Base-by-base conservation (phyloP, 441 rosid species). In the Adansonia grandidieri region DNA sequence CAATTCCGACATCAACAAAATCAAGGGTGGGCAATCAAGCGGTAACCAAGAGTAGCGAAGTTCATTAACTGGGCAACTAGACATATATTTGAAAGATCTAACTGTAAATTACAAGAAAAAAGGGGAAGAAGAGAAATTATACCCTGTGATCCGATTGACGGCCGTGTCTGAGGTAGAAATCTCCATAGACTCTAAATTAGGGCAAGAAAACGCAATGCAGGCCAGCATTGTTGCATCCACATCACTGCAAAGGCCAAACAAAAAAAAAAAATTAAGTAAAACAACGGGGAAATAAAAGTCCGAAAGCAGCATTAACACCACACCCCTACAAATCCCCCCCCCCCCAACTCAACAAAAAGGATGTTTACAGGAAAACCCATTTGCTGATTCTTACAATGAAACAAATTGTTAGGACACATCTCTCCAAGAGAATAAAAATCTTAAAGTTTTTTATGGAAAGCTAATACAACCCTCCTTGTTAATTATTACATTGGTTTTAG, bases 121-220 rank as follows among this genome's bases (percentile, higher is more conserved):
- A 42, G 8, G 6, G 2, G 9, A 13, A 11, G 54, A 68, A n/a
- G 32, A 58, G 50, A 75, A 70, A 56, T 6, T n/a, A 79, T 93
- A 96, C 99, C 99, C 98, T 70, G 95, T 80, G 45, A 96, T 94
- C 73, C 98, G 79, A 84, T 92, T 96, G 70, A 87, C 88, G 11
- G 93, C 90, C 70, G 82, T 51, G 17, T 78, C 89, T 2, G 88
- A 85, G 37, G 77, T 85, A 51, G 87, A 81, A 70, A 92, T 89
- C 90, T 94, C 98, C 94, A 96, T 78, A 19, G 68, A 84, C 90
- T 93, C 97, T 85, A 96, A 84, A 76, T 85, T 81, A 37, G 98
- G 95, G 79, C 98, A 94, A 45, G 97, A 94, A 76, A 96, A 96
- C 0, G 98, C 98, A 84, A 93, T 90, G 82, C 98, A 96, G 4